Evolutionary conservation across 805 yeast species (phyloP).

Genomic region (Tetrapisispora phaffii): DNA sequence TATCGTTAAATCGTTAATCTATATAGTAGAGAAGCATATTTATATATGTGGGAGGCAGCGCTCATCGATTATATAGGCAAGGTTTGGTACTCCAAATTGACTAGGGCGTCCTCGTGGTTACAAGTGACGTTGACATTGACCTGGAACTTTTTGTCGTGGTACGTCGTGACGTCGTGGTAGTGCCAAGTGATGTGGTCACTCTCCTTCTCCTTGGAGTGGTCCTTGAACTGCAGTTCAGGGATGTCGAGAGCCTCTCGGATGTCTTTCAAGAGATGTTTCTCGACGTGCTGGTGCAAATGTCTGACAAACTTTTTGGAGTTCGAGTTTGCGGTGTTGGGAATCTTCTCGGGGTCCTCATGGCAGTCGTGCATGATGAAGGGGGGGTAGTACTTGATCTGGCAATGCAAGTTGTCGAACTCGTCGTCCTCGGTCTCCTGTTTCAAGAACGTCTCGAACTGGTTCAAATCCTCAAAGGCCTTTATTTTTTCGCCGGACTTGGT

Average conservation of each 20-base stretch:
- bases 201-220: slow-evolving; percentile 38
- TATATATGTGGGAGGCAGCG: not conserved
- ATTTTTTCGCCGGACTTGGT: slow-evolving; percentile 26
- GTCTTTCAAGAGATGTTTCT: slow-evolving; percentile 61
- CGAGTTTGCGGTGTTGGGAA: slow-evolving; percentile 63
- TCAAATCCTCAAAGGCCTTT: slow-evolving; percentile 50
- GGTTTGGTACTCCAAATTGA: slow-evolving; percentile 57
- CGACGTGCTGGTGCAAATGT: slow-evolving; percentile 66
- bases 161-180: slow-evolving; percentile 49
- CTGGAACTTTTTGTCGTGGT: slow-evolving; percentile 54
- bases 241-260: slow-evolving; percentile 51
- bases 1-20: too few species aligned
- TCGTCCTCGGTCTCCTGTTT: slow-evolving; percentile 71
- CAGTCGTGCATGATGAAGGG: slow-evolving; percentile 62
- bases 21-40: too few species aligned
- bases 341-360: slow-evolving; percentile 61
- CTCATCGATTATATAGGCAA: slow-evolving; percentile 27
- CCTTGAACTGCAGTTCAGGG: slow-evolving; percentile 41
- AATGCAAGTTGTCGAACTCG: slow-evolving; percentile 60
- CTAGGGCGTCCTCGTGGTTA: slow-evolving; percentile 56
- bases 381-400: slow-evolving; percentile 58
- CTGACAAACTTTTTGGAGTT: slow-evolving; percentile 64
- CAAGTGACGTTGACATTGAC: slow-evolving; percentile 55
- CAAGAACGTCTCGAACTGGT: slow-evolving; percentile 54
- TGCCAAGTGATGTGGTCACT: slow-evolving; percentile 52